Conservation (phyloP, 352 stramenopile genomes). For the Globisporangium heterothallicum region DNA sequence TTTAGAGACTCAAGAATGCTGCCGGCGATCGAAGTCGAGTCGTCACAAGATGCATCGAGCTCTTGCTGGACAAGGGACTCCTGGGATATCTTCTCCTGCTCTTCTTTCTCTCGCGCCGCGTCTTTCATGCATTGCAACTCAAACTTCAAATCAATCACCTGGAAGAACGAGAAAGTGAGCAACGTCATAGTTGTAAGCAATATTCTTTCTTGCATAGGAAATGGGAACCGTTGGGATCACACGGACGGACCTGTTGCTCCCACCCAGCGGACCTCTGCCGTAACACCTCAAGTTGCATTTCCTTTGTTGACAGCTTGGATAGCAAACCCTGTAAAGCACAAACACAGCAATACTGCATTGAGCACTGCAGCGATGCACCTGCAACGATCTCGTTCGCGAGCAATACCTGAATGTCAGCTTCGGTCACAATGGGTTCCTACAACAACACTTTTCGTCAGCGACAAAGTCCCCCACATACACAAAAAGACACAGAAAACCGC, state of each 20-base stretch:
- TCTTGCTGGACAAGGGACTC: conserved; percentile 8
- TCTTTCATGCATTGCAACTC: conserved; percentile 39
- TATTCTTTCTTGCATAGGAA: background rate
- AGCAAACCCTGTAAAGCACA: conserved; percentile 17
- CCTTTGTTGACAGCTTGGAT: conserved; percentile 23
- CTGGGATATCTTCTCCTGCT: conserved; percentile 9
- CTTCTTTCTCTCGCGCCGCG: conserved; percentile 22
- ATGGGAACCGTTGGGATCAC: background rate
- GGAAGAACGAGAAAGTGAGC: conserved; percentile 4
- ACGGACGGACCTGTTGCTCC: conserved; percentile 28
- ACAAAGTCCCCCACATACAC: background rate
- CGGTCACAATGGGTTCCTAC: conserved; percentile 11
- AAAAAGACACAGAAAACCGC: background rate
- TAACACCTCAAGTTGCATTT: conserved; percentile 34
- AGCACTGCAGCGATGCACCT: too few relatives aligned
- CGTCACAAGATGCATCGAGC: conserved; percentile 3
- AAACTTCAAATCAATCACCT: conserved; percentile 51
- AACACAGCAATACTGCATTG: background rate
- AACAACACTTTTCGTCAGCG: background rate
- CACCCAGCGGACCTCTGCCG: conserved; percentile 34
- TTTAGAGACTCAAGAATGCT: background rate
- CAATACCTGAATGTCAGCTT: conserved; percentile 12
- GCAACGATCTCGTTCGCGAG: background rate
- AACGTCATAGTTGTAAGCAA: conserved; percentile 5
- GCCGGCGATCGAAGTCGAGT: background rate